Evolutionary conservation across 1,284 basidiomycete genomes (phyloP), one percentile per base, ranked within the genome.

Genomic region (Boletellus deceptivus): DNA sequence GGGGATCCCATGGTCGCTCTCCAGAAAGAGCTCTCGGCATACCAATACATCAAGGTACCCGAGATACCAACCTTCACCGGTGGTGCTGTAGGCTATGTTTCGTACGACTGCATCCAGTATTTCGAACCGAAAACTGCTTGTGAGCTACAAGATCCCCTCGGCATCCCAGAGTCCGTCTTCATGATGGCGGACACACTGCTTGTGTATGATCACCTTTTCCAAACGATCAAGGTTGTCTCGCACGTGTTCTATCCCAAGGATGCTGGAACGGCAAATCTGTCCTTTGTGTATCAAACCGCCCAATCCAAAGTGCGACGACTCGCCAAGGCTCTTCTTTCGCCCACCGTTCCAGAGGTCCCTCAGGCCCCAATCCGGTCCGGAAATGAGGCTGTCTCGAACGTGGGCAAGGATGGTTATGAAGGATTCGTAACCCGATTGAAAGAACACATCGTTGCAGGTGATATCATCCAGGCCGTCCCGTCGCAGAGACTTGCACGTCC

Each of bases 391-490:
- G 79, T 87, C 17, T 94, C 91, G 40, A 99, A 99, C 67, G 93
- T 99, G 33, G 97, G 97, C 17, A 91, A 93, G 70, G 81, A 76
- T 34, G 97, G 97, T 0, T 99, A 99, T 72, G 88, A 98, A 69
- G 73, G 72, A 4, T 98, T 97, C 63, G 97, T 99, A 17, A 94
- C 93, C 36, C 83, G 79, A 52, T 76, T 99, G 54, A 98, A 98
- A 75, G 80, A 97, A 65, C 92, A 94, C 66, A 98, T 99, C 51
- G 78, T 98, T 54, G 89, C 89, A 43, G 97, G 97, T 36, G 93
- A 99, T 72, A 98, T 99, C 65, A 99, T 99, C 63, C 97, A 99
- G 72, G 97, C 97, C 3, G 97, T 99, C 8, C 97, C 97, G 2
- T 94, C 91, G 16, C 97, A 99, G 68, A 80, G 96, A 16, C 76